These are phyloP conservation scores for Penicillium sp. DNA, from an alignment of 2,329 filamentous ascomycete genomes.

Conservation along the genomic window DNA sequence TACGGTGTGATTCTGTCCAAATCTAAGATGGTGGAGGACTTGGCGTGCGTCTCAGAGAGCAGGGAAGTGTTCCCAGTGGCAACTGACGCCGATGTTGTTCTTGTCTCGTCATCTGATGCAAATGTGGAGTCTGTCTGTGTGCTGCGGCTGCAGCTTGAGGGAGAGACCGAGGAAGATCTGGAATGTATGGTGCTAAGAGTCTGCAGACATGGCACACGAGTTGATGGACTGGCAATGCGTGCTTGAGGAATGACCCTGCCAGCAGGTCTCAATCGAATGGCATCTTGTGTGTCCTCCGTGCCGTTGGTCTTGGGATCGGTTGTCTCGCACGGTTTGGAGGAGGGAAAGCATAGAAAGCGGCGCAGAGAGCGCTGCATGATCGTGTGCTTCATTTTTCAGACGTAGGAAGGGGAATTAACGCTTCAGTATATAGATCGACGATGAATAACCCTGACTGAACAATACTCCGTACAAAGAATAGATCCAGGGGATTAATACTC, in stretches of 20 bases:
- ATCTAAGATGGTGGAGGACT: conserved; percentile 2
- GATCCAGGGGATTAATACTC: background rate
- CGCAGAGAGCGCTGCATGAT: conserved; percentile 17
- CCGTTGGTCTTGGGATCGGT: background rate
- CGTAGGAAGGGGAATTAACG: background rate
- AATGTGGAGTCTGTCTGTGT: conserved; percentile 8
- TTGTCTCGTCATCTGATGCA: conserved; percentile 16
- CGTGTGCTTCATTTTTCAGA: background rate
- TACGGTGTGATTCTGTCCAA: conserved; percentile 17
- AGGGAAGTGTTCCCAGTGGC: conserved; percentile 14
- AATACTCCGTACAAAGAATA: background rate
- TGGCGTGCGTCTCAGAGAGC: conserved; percentile 8
- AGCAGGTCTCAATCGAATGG: conserved; percentile 9
- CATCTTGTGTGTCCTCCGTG: background rate
- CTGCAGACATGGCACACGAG: background rate
- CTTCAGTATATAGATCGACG: background rate
- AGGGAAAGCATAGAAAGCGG: conserved; percentile 20
- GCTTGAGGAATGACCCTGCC: conserved; percentile 2
- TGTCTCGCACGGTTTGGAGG: background rate
- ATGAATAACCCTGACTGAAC: background rate
- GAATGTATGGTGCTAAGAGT: background rate
- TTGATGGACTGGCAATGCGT: conserved; percentile 1
- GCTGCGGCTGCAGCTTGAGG: conserved; percentile 9
- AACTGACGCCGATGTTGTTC: conserved; percentile 13
- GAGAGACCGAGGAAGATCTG: background rate